Percentiles rank a stretch among this genome's conserved stretches.
Conservation (phyloP, 805 yeast genomes). For the Isabelozyma rhagii region DNA sequence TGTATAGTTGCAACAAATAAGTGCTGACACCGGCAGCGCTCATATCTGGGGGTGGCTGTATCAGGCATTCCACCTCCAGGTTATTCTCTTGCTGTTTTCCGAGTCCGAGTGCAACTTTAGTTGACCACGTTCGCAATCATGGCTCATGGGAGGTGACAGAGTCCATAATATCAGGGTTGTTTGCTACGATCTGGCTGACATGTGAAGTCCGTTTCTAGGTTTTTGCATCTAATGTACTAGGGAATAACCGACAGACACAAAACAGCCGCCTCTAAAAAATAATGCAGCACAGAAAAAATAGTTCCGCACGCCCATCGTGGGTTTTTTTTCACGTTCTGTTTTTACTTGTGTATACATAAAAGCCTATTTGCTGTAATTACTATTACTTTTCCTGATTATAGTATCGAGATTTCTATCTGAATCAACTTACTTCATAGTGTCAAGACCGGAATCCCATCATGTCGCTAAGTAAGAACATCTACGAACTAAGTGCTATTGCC, state of each 20-base stretch:
- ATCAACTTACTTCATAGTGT: not conserved
- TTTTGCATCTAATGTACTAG: not conserved
- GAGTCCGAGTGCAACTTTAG: too few relatives aligned
- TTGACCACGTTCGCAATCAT: too few relatives aligned
- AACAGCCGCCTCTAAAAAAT: not conserved
- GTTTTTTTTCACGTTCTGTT: not conserved
- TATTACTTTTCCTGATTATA: not conserved
- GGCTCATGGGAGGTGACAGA: too few relatives aligned
- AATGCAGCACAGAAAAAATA: too few relatives aligned
- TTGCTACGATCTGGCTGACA: too few relatives aligned
- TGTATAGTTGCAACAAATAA: not conserved
- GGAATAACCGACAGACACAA: not conserved
- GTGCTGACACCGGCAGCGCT: not conserved
- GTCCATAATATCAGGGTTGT: too few relatives aligned
- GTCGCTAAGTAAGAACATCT: conserved; percentile 11
- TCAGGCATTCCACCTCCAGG: not conserved
- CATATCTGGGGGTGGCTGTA: not conserved
- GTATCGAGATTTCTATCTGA: not conserved
- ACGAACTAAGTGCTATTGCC: conserved; percentile 23
- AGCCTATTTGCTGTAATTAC: not conserved
- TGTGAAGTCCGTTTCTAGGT: too few relatives aligned
- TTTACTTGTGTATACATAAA: too few relatives aligned
- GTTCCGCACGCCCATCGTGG: not conserved
- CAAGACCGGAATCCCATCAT: not conserved
- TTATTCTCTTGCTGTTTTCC: not conserved